Percentiles rank a stretch among this genome's conserved stretches.
These are phyloP conservation scores for Cudoniella acicularis DNA, from an alignment of 495 filamentous ascomycete species.

Conservation along the genomic window DNA sequence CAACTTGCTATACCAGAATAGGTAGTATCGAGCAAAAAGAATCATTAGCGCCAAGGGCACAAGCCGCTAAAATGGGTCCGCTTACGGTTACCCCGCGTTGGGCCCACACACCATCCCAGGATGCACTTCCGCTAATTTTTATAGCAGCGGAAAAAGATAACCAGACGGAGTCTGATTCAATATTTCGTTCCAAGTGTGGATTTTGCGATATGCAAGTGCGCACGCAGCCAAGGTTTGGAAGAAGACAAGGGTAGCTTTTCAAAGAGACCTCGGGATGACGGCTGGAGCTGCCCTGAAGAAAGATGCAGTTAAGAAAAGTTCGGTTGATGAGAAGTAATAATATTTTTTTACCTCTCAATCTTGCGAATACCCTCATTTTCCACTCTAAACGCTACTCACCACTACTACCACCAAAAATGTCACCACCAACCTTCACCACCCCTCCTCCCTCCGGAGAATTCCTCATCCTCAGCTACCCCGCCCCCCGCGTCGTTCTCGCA, in stretches of 20 bases:
- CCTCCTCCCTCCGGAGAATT: neutral
- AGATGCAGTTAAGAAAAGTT: neutral
- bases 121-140: too few species aligned
- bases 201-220: neutral
- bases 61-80: neutral
- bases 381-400: neutral
- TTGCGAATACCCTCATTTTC: neutral
- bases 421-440: conserved; percentile 6
- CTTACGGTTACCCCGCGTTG: neutral
- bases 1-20: neutral
- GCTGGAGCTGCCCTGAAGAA: neutral
- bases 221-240: neutral
- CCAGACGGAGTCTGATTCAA: neutral
- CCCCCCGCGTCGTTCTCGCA: conserved; percentile 51
- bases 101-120: too few species aligned
- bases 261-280: neutral
- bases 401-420: neutral
- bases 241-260: neutral
- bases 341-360: neutral
- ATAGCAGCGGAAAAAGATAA: neutral
- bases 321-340: too few species aligned
- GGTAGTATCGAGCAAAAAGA: neutral
- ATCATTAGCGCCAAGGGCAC: neutral
- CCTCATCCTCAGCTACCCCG: conserved; percentile 47
- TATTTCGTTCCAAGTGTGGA: neutral